Percentiles rank a stretch among this genome's conserved stretches.
Evolutionary conservation across 192 early-diverging fungal species (phyloP).

Genomic region (Jimgerdemannia lactiflua): DNA sequence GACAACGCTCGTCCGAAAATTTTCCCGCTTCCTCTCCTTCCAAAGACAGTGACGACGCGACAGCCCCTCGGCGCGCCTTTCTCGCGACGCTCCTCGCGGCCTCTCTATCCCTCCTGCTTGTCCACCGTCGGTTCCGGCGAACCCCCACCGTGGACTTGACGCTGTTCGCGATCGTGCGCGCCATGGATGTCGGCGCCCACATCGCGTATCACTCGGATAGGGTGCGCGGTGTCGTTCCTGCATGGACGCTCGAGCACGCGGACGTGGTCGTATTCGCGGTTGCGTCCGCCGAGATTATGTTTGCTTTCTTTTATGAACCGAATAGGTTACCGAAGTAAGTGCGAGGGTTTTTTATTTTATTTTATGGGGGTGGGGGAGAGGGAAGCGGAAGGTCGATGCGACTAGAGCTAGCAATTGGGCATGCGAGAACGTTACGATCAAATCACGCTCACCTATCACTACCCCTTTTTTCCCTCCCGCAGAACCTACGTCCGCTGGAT

Average conservation of each 20-base stretch:
- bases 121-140: constrained; percentile 32
- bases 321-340: constrained; percentile 46
- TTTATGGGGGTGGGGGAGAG: neutral
- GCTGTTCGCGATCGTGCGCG: constrained; percentile 53
- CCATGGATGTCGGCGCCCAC: constrained; percentile 47
- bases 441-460: neutral
- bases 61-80: constrained; percentile 2
- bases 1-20: neutral
- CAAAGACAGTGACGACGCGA: neutral
- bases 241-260: constrained; percentile 37
- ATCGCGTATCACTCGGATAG: constrained; percentile 14
- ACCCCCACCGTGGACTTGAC: constrained; percentile 51
- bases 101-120: constrained; percentile 30
- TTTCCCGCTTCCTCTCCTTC: neutral
- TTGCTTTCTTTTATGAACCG: constrained; percentile 56
- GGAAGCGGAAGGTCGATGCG: neutral
- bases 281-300: constrained; percentile 60
- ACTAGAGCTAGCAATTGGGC: no score
- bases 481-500: constrained; percentile 61
- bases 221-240: constrained; percentile 42
- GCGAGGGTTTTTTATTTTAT: neutral
- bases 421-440: neutral
- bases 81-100: constrained; percentile 32
- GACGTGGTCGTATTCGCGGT: constrained; percentile 49
- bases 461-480: neutral